Conservation (phyloP, 805 yeast species). For the Saccharomycopsis vini region DNA sequence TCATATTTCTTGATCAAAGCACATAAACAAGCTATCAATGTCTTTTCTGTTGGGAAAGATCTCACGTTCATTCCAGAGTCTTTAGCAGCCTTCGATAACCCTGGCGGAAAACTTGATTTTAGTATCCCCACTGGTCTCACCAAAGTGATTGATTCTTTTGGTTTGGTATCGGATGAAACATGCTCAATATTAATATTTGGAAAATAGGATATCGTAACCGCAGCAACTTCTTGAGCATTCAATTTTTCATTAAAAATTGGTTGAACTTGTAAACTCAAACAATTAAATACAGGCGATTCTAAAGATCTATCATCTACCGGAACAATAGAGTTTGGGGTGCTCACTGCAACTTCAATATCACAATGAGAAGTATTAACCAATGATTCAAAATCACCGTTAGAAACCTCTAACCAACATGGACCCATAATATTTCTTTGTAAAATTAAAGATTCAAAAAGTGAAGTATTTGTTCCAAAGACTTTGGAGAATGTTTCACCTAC, state of each 20-base stretch:
- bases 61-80: constrained; percentile 45
- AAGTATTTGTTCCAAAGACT: constrained; percentile 71
- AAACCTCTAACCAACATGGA: constrained; percentile 88
- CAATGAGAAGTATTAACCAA: constrained; percentile 69
- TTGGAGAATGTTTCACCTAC: constrained; percentile 69
- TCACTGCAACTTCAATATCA: constrained; percentile 59
- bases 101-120: constrained; percentile 56
- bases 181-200: constrained; percentile 65
- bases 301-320: constrained; percentile 37
- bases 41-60: constrained; percentile 63
- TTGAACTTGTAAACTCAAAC: constrained; percentile 69
- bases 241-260: constrained; percentile 67
- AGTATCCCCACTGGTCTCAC: constrained; percentile 69
- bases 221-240: constrained; percentile 79
- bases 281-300: constrained; percentile 56
- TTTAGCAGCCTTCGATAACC: constrained; percentile 53
- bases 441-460: constrained; percentile 78
- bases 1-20: constrained; percentile 63
- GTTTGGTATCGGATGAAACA: constrained; percentile 51
- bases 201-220: constrained; percentile 70
- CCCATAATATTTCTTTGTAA: constrained; percentile 84
- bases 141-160: constrained; percentile 57
- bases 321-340: constrained; percentile 37
- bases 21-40: constrained; percentile 64
- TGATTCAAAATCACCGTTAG: constrained; percentile 49